Conservation (phyloP, 305 asterid species). For the Caryopteris hybrid region DNA sequence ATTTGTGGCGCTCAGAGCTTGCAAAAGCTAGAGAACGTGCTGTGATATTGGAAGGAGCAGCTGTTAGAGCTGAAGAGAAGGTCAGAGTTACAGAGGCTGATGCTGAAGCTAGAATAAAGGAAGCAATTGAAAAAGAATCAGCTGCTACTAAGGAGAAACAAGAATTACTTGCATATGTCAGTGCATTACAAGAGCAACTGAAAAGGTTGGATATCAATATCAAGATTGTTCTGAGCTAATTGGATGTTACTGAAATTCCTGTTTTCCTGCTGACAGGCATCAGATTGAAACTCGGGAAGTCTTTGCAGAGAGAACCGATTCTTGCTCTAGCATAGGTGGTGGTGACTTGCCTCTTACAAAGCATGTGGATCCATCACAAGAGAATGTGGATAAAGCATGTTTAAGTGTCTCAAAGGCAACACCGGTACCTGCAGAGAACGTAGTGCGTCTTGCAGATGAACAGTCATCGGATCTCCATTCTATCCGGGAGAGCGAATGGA, state of each 20-base stretch:
- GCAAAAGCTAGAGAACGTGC: slow-evolving; percentile 93
- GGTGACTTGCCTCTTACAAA: slow-evolving; percentile 61
- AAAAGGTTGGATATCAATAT: slow-evolving; percentile 48
- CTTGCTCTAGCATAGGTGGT: slow-evolving; percentile 47
- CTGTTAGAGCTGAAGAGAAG: slow-evolving; percentile 93
- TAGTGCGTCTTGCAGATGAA: slow-evolving; percentile 42
- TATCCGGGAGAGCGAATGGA: slow-evolving; percentile 80
- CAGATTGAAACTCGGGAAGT: slow-evolving; percentile 73
- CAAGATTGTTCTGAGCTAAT: background rate
- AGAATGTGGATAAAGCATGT: slow-evolving; percentile 95
- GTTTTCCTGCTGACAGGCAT: slow-evolving; percentile 51
- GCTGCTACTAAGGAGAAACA: slow-evolving; percentile 75
- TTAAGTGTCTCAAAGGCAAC: slow-evolving; percentile 54
- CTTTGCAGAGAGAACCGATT: slow-evolving; percentile 62
- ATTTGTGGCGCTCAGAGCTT: slow-evolving; percentile 95
- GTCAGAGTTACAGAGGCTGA: slow-evolving; percentile 79
- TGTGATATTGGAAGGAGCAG: slow-evolving; percentile 94
- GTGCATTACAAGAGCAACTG: slow-evolving; percentile 73
- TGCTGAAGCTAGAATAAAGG: slow-evolving; percentile 80
- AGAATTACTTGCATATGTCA: slow-evolving; percentile 66
- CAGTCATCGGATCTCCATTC: slow-evolving; percentile 53
- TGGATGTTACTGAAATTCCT: background rate
- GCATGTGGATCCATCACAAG: slow-evolving; percentile 87
- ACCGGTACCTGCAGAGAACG: slow-evolving; percentile 41
- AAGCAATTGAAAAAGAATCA: slow-evolving; percentile 63